Evolutionary conservation across 2,329 filamentous ascomycete genomes (phyloP), one percentile per base, ranked within the genome.

Genomic region (Setomelanomma holmii): DNA sequence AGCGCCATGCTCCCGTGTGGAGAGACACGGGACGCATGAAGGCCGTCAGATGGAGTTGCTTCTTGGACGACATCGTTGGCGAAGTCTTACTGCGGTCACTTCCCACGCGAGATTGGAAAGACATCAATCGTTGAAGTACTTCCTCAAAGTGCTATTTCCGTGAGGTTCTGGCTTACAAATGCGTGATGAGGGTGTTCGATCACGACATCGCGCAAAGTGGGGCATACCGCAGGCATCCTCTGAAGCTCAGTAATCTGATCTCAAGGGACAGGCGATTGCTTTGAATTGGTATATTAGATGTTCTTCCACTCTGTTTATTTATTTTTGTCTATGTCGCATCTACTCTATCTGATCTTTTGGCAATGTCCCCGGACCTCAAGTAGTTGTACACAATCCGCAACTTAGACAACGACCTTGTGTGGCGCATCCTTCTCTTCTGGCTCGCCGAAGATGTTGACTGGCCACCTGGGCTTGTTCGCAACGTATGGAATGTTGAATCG

Each of bases 1-100:
- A 84, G 5, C 82, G 75, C 82, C 82, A 84, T 56, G 82, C 82
- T 24, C 83, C 81, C 2, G 80, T 82, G 56, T 85, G 82, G 8
- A 84, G 69, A 40, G 77, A 81, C 1, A 85, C 81, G 1, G 82
- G 83, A 16, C 83, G 79, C 82, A 86, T 85, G 53, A 85, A 85
- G 1, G 82, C 83, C 2, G 83, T 84, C 4, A 86, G 76, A 56
- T 85, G 40, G 41, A 67, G 58, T 43, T 62, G 51, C 24, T 65
- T 67, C 14, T 57, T 51, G 14, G 45, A 34, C 2, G 56, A 10
- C 36, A 52, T 49, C 1, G 3, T 17, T 34, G 27, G 14, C 14
- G 27, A 30, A 10, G 27, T 14, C n/a, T n/a, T n/a, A n/a, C n/a
- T n/a, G n/a, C n/a, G n/a, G n/a, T n/a, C n/a, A n/a, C n/a, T n/a